Percentiles rank a stretch among this genome's conserved stretches.
phyloP scores from a whole-genome alignment of 2,329 filamentous ascomycete species.

The Aspergillus proliferans region DNA sequence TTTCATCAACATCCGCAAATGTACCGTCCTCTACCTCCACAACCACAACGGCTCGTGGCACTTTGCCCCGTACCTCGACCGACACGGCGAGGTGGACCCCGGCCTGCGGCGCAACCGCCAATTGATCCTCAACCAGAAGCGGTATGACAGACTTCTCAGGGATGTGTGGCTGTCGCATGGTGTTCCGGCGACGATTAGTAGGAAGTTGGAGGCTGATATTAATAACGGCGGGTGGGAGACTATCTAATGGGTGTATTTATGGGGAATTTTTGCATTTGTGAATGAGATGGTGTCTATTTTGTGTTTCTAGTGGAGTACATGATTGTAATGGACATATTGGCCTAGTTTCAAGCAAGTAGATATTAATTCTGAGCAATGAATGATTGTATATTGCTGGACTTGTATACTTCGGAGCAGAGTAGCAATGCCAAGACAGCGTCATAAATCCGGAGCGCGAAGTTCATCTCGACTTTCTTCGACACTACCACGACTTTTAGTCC shows the following conservation, averaged over 20 bases:
- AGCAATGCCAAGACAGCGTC: conserved; percentile 12
- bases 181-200: conserved; percentile 79
- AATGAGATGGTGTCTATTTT: background rate
- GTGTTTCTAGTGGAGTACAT: background rate
- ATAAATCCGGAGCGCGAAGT: background rate
- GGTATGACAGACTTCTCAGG: conserved; percentile 82
- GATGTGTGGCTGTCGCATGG: conserved; percentile 82
- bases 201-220: conserved; percentile 88
- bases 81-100: conserved; percentile 92
- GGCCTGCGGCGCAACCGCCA: conserved; percentile 81
- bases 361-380: background rate
- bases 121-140: conserved; percentile 84
- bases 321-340: background rate
- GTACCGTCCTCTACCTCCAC: conserved; percentile 82
- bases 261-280: background rate
- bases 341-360: conserved; percentile 1
- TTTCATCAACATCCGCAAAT: conserved; percentile 96
- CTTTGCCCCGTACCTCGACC: conserved; percentile 87
- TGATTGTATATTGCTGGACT: background rate
- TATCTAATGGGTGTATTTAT: conserved; percentile 19
- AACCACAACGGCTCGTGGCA: conserved; percentile 75
- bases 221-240: conserved; percentile 98
- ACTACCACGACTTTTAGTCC: background rate
- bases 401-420: conserved; percentile 2
- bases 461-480: background rate